Base-by-base conservation (phyloP, 129 eudicot genomes). In the Dittrichia graveolens region DNA sequence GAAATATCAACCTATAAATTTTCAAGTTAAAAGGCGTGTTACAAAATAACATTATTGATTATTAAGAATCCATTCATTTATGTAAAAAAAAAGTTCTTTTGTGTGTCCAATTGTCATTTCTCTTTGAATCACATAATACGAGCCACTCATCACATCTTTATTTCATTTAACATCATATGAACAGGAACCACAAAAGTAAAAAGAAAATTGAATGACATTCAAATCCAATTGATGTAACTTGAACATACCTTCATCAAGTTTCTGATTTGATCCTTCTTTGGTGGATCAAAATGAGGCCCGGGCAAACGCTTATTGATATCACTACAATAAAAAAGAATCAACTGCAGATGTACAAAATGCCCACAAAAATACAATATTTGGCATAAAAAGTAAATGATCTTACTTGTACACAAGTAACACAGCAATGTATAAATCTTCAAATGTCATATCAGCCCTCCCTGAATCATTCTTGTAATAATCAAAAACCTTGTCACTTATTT, bases 271-370 rank as follows among this genome's bases (percentile, higher is more conserved):
- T 90, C 95, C 78, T 78, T 94, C 34, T 91, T 78, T 3, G 98
- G 98, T 31, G 98, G 98, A 74, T 94, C 98, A 84, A 94, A 94
- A 78, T 94, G 98, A 34, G 96, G 97, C 67, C 98, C 97, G 6
- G 98, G 98, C 72, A 94, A 83, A 58, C 83, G 85, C 82, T 94
- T 94, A 76, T 94, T 94, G 74, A 90, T 80, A 76, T 94, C 98
- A 77, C 98, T 94, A 54, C 69, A 76, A 50, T 7, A 19, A 55
- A 65, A 58, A 55, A 18, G 48, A 75, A 31, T 35, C 8, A 74
- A 45, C 59, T 16, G 5, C 72, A 62, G 45, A 60, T 16, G 58
- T 66, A 54, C 71, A 44, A 42, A 14, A 67, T 74, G 39, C 16
- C 75, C 69, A 24, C 34, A 14, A 12, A 38, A 39, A 19, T 44